A percentile compares a stretch with the other conserved stretches of the same genome.
These are phyloP conservation scores for Wickerhamiella cacticola DNA, from an alignment of 805 yeast genomes.

Conservation along the genomic window DNA sequence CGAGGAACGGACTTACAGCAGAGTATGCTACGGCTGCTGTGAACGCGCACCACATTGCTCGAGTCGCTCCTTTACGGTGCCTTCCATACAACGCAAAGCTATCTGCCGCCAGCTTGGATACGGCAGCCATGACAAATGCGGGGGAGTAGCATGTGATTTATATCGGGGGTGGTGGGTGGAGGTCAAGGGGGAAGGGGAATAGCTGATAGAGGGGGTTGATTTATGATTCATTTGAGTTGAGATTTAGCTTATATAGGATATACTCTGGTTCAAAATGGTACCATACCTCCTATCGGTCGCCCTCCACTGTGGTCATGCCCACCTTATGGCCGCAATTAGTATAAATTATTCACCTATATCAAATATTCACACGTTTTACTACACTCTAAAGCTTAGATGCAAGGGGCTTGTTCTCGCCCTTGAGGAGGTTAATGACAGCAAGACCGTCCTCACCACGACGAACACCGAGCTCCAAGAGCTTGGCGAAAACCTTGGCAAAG, in stretches of 20 bases:
- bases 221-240: too few relatives aligned
- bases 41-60: constrained; percentile 17
- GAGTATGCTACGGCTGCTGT: constrained; percentile 11
- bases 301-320: too few relatives aligned
- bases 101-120: constrained; percentile 10
- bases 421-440: constrained; percentile 26
- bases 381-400: constrained; percentile 3
- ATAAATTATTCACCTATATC: not conserved
- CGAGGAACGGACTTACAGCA: not conserved
- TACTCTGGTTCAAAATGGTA: too few relatives aligned
- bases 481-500: constrained; percentile 55
- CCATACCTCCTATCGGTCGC: too few relatives aligned
- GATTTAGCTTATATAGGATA: too few relatives aligned
- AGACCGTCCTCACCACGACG: constrained; percentile 40
- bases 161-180: too few relatives aligned
- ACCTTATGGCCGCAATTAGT: too few relatives aligned
- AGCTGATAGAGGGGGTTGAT: too few relatives aligned
- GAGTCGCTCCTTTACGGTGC: constrained; percentile 19
- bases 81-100: constrained; percentile 10
- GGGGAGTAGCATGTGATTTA: constrained; percentile 11
- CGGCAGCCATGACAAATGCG: constrained; percentile 15
- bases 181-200: too few relatives aligned
- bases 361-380: not conserved
- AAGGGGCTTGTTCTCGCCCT: constrained; percentile 15
- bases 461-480: constrained; percentile 66